phyloP scores from a whole-genome alignment of 805 yeast genomes.

The Nematodospora valgi region DNA sequence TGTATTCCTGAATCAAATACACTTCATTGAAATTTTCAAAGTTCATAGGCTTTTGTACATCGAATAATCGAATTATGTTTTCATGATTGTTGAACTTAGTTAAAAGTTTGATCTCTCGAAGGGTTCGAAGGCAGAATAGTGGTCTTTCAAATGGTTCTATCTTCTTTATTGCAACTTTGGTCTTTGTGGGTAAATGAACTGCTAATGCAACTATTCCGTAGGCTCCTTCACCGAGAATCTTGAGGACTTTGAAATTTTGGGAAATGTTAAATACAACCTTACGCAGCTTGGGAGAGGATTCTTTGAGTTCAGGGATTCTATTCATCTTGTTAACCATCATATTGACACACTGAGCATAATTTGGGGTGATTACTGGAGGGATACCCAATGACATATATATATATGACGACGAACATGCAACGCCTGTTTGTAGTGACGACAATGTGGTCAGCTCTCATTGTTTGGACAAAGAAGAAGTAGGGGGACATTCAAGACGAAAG shows the following conservation, averaged over 20 bases:
- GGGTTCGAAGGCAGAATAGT: constrained; percentile 64
- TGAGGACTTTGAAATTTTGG: constrained; percentile 55
- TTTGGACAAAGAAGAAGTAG: too few species aligned
- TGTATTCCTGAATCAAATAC: constrained; percentile 69
- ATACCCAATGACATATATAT: too few species aligned
- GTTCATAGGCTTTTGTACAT: constrained; percentile 60
- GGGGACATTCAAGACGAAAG: too few species aligned
- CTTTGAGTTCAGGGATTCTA: too few species aligned
- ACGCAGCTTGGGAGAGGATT: too few species aligned
- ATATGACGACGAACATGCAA: too few species aligned
- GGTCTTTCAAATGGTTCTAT: constrained; percentile 67
- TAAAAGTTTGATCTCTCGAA: constrained; percentile 66
- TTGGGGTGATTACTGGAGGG: too few species aligned
- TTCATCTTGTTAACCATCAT: too few species aligned
- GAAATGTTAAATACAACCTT: constrained; percentile 56
- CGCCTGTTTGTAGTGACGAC: too few species aligned
- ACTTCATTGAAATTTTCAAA: constrained; percentile 66
- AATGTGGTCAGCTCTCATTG: too few species aligned
- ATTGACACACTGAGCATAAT: too few species aligned
- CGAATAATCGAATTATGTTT: constrained; percentile 64
- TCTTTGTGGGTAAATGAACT: constrained; percentile 54
- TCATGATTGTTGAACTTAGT: constrained; percentile 63
- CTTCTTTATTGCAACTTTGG: constrained; percentile 73
- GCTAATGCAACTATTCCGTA: constrained; percentile 79
- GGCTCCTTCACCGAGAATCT: constrained; percentile 75